Conservation (phyloP, 495 filamentous ascomycete species). For the Annulohypoxylon stygium region DNA sequence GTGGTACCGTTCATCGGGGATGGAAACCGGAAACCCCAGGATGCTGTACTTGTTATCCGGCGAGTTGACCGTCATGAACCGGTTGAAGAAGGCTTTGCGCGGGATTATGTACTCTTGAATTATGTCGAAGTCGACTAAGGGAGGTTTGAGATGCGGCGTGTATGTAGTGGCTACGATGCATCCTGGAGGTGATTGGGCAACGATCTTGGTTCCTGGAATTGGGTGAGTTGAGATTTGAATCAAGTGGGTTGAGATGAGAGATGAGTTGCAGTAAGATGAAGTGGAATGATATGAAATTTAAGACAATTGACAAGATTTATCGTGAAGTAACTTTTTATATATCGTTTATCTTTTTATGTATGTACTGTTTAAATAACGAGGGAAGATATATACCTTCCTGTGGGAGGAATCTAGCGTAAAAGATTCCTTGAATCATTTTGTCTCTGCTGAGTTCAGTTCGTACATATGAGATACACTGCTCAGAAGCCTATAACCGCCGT, state of each 20-base stretch:
- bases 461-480: slow-evolving; percentile 12
- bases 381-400: slow-evolving; percentile 78
- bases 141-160: slow-evolving; percentile 66
- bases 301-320: background rate
- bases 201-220: slow-evolving; percentile 77
- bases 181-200: slow-evolving; percentile 78
- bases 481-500: background rate
- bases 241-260: background rate
- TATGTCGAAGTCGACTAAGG: slow-evolving; percentile 84
- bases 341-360: background rate
- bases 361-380: background rate
- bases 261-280: background rate
- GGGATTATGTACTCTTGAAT: slow-evolving; percentile 93
- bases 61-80: slow-evolving; percentile 81
- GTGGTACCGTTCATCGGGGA: slow-evolving; percentile 78
- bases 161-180: slow-evolving; percentile 71
- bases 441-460: background rate
- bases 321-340: background rate
- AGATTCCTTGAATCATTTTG: slow-evolving; percentile 91
- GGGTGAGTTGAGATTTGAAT: slow-evolving; percentile 19
- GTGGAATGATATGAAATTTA: background rate
- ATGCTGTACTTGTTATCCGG: slow-evolving; percentile 81
- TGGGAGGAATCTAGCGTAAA: slow-evolving; percentile 93
- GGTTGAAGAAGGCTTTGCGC: slow-evolving; percentile 88
- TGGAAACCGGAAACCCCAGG: slow-evolving; percentile 89